A percentile compares a stretch with the other conserved stretches of the same genome.
Conservation (phyloP, 2,329 filamentous ascomycete species). For the Xenosphaeropsis pyriputrescens region DNA sequence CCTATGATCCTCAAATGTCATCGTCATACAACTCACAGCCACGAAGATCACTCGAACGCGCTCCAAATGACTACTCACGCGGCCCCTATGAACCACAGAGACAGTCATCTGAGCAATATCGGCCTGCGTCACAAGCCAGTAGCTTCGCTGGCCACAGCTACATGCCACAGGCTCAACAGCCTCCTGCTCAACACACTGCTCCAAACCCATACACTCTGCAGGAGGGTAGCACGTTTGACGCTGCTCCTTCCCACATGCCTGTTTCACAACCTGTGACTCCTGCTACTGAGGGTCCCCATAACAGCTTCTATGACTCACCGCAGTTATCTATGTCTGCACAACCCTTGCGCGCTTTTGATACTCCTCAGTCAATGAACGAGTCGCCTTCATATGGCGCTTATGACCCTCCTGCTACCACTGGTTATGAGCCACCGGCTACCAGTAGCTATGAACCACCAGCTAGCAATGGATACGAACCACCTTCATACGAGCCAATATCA, state of each 20-base stretch:
- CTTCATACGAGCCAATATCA: conserved; percentile 38
- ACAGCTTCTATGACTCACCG: conserved; percentile 8
- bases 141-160: conserved; percentile 15
- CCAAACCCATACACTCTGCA: too few relatives aligned
- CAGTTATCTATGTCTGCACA: conserved; percentile 15
- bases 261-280: conserved; percentile 6
- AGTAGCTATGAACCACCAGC: conserved; percentile 28
- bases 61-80: conserved; percentile 26
- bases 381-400: conserved; percentile 15
- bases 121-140: conserved; percentile 13
- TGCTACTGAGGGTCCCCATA: conserved; percentile 4
- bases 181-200: conserved; percentile 1
- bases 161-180: conserved; percentile 5
- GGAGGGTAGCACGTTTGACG: too few relatives aligned
- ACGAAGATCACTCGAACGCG: conserved; percentile 26
- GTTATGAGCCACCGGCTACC: conserved; percentile 10
- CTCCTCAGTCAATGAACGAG: conserved; percentile 22
- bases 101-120: conserved; percentile 22
- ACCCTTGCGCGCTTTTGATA: conserved; percentile 34
- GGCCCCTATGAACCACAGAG: conserved; percentile 26
- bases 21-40: conserved; percentile 17
- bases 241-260: background rate
- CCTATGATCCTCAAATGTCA: conserved; percentile 9
- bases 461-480: conserved; percentile 38
- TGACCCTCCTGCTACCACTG: conserved; percentile 3